Evolutionary conservation across 1,139 yeast species (phyloP).

Genomic region (Lodderomyces jiufengensis): DNA sequence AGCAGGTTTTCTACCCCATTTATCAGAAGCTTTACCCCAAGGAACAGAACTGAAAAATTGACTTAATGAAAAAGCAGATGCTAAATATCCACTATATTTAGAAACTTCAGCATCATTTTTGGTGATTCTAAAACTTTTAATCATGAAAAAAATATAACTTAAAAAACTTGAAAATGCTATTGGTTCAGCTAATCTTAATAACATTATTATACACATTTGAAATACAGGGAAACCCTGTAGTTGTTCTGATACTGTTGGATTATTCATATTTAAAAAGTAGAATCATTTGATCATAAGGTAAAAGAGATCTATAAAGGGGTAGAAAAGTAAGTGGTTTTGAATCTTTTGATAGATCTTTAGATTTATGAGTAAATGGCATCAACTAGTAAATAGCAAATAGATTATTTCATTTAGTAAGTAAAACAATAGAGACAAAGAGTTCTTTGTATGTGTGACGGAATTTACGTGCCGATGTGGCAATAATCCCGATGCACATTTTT

Average conservation of each 20-base stretch:
- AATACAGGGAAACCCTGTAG: conserved; percentile 46
- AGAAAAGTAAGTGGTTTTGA: no score
- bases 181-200: conserved; percentile 57
- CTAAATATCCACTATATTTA: conserved; percentile 55
- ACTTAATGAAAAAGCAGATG: conserved; percentile 52
- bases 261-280: conserved; percentile 4
- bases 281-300: no score
- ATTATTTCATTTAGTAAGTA: no score
- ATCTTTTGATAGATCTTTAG: no score
- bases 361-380: no score
- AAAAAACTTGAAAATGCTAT: conserved; percentile 60
- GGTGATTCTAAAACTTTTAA: conserved; percentile 52
- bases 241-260: conserved; percentile 16
- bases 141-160: conserved; percentile 65
- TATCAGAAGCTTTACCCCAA: conserved; percentile 58
- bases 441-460: no score
- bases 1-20: conserved; percentile 55
- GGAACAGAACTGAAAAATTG: conserved; percentile 54
- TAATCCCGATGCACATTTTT: no score
- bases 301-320: no score
- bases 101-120: conserved; percentile 51
- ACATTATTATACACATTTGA: conserved; percentile 45
- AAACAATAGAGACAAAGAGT: no score
- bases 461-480: no score
- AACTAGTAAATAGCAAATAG: no score